Conservation (phyloP, 257 asterid genomes). For the Nicotiana sylvestris region DNA sequence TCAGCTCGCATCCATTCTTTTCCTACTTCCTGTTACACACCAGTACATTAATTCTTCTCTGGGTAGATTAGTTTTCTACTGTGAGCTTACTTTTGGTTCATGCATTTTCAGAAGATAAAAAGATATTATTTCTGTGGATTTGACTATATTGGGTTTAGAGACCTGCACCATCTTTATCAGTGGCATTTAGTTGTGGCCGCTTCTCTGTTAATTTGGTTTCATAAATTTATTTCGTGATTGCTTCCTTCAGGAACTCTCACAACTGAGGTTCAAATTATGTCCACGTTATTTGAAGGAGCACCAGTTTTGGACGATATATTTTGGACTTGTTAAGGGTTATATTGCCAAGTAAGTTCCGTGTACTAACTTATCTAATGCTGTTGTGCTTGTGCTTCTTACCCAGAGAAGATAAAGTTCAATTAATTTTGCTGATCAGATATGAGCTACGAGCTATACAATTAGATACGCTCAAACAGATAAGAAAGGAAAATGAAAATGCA, state of each 20-base stretch:
- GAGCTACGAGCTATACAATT: constrained; percentile 68
- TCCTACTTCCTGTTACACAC: not conserved
- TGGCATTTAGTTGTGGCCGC: constrained; percentile 1
- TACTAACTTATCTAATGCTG: constrained; percentile 10
- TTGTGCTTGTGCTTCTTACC: constrained; percentile 1
- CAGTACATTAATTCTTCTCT: not conserved
- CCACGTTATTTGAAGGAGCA: constrained; percentile 79
- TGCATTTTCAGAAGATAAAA: not conserved
- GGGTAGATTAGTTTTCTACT: not conserved
- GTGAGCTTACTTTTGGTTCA: not conserved
- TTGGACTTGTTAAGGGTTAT: constrained; percentile 59
- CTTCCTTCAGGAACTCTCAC: constrained; percentile 69
- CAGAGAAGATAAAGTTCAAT: not conserved
- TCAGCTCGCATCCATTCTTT: not conserved
- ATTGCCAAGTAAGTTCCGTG: constrained; percentile 63
- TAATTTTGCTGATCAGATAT: constrained; percentile 44
- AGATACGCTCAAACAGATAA: constrained; percentile 56
- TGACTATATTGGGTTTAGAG: not conserved
- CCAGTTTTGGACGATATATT: constrained; percentile 87
- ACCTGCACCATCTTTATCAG: not conserved
- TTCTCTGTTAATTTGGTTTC: not conserved
- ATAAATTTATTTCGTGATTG: not conserved
- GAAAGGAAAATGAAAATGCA: constrained; percentile 32
- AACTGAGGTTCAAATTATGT: constrained; percentile 71
- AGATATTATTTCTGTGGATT: not conserved